phyloP scores from a whole-genome alignment of 352 stramenopile genomes.

The Phytophthora palmivora region DNA sequence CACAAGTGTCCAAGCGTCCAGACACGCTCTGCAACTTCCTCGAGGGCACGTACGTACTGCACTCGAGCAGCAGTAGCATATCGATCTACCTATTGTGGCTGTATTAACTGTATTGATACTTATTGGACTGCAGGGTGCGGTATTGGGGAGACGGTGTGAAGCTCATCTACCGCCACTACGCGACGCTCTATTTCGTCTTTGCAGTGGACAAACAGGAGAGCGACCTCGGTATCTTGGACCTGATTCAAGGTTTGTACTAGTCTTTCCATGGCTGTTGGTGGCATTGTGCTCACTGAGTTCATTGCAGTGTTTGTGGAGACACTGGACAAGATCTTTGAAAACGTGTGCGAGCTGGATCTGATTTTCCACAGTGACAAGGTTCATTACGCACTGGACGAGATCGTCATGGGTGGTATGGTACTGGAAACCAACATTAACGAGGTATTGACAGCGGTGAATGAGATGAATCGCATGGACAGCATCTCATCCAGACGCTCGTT shows the following conservation, averaged over 20 bases:
- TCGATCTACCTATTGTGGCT: too few species aligned
- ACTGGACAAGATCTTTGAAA: conserved; percentile 99
- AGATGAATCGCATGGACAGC: conserved; percentile 96
- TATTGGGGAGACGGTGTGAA: conserved; percentile 98
- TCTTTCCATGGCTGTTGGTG: background rate
- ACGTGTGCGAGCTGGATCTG: conserved; percentile 99
- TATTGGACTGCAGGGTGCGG: conserved; percentile 55
- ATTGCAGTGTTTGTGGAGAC: conserved; percentile 93
- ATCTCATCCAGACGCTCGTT: conserved; percentile 82
- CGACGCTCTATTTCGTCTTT: conserved; percentile 99
- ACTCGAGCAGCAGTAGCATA: too few species aligned
- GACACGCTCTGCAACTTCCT: conserved; percentile 99
- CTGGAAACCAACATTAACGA: conserved; percentile 99
- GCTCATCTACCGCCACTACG: conserved; percentile 99
- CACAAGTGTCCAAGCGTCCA: conserved; percentile 97
- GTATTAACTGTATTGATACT: conserved; percentile 7
- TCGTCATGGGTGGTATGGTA: conserved; percentile 99
- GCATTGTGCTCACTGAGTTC: background rate
- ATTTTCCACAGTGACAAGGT: conserved; percentile 99
- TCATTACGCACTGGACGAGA: conserved; percentile 98
- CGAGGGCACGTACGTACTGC: conserved; percentile 90
- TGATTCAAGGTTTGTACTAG: conserved; percentile 94
- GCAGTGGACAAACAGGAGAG: conserved; percentile 98
- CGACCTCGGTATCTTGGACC: conserved; percentile 98
- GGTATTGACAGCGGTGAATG: conserved; percentile 96